These are phyloP conservation scores for Ogataea glucozyma DNA, from an alignment of 805 yeast genomes.

Conservation along the genomic window DNA sequence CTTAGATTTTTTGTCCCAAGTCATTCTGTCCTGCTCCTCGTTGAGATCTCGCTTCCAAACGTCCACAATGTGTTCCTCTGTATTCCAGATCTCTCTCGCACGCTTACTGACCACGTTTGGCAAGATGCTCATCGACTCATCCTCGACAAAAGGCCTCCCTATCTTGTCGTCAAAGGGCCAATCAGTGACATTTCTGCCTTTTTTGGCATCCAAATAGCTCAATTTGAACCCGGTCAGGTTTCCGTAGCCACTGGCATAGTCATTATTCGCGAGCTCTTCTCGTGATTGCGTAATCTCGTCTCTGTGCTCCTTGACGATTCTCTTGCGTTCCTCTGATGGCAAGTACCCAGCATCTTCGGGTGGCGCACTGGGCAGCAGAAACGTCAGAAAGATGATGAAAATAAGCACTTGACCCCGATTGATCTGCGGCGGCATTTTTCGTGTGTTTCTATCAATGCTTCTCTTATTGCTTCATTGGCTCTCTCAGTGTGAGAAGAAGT, in stretches of 20 bases:
- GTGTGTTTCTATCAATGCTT: not conserved
- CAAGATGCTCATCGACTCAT: slow-evolving; percentile 54
- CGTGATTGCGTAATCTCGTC: slow-evolving; percentile 35
- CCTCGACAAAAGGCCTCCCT: slow-evolving; percentile 44
- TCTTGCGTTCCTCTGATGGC: slow-evolving; percentile 23
- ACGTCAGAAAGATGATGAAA: slow-evolving; percentile 40
- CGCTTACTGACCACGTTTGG: slow-evolving; percentile 55
- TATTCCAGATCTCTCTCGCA: slow-evolving; percentile 57
- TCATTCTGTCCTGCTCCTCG: slow-evolving; percentile 13
- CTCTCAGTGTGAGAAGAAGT: not conserved
- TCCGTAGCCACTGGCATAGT: slow-evolving; percentile 57
- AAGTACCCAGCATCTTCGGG: slow-evolving; percentile 33
- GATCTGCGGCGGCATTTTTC: slow-evolving; percentile 27
- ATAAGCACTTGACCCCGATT: slow-evolving; percentile 34
- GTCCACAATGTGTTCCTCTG: slow-evolving; percentile 30
- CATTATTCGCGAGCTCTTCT: slow-evolving; percentile 39
- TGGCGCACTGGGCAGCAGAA: slow-evolving; percentile 45
- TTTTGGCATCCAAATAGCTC: slow-evolving; percentile 59
- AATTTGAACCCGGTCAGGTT: slow-evolving; percentile 72
- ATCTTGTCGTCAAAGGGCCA: slow-evolving; percentile 53
- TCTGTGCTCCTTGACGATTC: slow-evolving; percentile 38
- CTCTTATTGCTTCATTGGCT: not conserved
- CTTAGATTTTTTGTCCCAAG: not conserved
- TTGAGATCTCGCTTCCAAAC: slow-evolving; percentile 12
- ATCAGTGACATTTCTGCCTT: slow-evolving; percentile 45